Percentiles rank a stretch among this genome's conserved stretches.
Conservation (phyloP, 108 stramenopile genomes). For the Pinguiococcus pyrenoidosus region DNA sequence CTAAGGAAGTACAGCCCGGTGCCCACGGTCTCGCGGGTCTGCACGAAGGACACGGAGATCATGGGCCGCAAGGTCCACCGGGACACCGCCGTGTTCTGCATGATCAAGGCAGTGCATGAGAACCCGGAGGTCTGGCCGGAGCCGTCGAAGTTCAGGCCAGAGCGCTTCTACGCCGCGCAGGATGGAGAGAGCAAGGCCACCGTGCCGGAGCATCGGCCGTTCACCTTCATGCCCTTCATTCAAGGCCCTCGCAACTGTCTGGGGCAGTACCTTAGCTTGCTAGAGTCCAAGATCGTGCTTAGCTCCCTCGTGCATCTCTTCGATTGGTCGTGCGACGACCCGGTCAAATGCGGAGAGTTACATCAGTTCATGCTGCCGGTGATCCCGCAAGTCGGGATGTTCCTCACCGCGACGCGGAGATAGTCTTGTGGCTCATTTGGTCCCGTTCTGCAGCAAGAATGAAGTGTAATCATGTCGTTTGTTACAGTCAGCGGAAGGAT, state of each 20-base stretch:
- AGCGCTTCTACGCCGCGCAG: constrained; percentile 21
- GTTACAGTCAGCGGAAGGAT: too few relatives aligned
- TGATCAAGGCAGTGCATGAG: constrained; percentile 33
- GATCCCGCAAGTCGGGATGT: too few relatives aligned
- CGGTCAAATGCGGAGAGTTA: too few relatives aligned
- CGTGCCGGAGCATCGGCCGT: too few relatives aligned
- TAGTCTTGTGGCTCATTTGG: too few relatives aligned
- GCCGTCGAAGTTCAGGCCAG: constrained; percentile 17
- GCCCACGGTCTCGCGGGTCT: constrained; percentile 8
- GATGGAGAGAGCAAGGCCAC: too few relatives aligned
- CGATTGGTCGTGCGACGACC: too few relatives aligned
- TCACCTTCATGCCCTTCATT: constrained; percentile 38
- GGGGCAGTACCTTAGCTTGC: constrained; percentile 34
- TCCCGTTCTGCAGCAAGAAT: too few relatives aligned
- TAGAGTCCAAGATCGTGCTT: constrained; percentile 31
- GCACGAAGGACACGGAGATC: constrained; percentile 9
- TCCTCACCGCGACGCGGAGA: too few relatives aligned
- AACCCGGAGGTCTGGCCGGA: constrained; percentile 30
- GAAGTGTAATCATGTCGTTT: too few relatives aligned
- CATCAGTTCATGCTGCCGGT: too few relatives aligned
- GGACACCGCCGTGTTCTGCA: constrained; percentile 18
- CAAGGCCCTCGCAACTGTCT: constrained; percentile 39
- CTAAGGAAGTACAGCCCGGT: constrained; percentile 36
- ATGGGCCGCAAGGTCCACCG: constrained; percentile 7
- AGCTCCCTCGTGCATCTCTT: constrained; percentile 5